Base-by-base conservation (phyloP, 805 yeast genomes). In the Ascoidea asiatica region DNA sequence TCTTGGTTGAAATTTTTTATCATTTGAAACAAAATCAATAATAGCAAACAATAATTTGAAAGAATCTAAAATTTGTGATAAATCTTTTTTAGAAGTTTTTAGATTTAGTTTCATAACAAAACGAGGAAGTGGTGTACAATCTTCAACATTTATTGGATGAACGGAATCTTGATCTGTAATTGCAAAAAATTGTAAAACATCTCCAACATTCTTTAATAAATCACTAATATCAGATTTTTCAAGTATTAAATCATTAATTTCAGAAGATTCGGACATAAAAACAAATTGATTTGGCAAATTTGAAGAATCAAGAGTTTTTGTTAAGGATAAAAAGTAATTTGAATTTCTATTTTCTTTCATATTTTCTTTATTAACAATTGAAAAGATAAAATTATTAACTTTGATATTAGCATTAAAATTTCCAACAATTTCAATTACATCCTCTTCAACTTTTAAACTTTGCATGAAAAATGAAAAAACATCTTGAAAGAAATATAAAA, bases 221-320 rank as follows among this genome's bases (percentile, higher is more conserved):
- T 67, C 66, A 22, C 65, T 63, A 44, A 80, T 58, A 41, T 70
- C 69, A n/a, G 57, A 66, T 51, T 55, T 52, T 43, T 78, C 70
- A 52, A 72, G 69, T 43, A 84, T 64, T 46, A 75, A 65, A 5
- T 77, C 86, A 52, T 81, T 87, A 65, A 85, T 69, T 60, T 90
- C 97, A 49, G 79, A 71, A 46, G 76, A 77, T 69, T 92, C 98
- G 53, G 83, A 70, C 97, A 92, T 89, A 65, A 76, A 86, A 21
- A 86, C 95, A 57, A 72, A 84, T 50, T 82, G 77, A 40, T 64
- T 54, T 33, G 96, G 95, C 53, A 90, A 67, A 51, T 73, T 70
- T 21, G 71, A 60, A 21, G 82, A 77, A 47, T 69, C 73, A 38
- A 81, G 54, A 38, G 95, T 85, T 53, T 77, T 84, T 51, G 97